phyloP scores from a whole-genome alignment of 2,329 filamentous ascomycete genomes.

The Pestalotiopsis sp. region DNA sequence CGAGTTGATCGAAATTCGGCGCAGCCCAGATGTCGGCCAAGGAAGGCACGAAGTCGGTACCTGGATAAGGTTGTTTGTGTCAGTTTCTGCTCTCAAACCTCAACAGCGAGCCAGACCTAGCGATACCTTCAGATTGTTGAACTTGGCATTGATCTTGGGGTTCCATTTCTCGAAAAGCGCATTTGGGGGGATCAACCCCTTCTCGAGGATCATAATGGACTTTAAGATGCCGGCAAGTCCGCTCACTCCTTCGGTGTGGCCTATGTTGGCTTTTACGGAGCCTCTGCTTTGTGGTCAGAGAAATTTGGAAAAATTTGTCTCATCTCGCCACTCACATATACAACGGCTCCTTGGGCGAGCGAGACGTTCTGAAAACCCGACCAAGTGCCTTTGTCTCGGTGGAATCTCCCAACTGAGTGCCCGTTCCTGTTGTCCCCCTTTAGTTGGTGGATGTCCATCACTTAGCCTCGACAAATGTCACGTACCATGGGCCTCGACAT shows the following conservation, averaged over 20 bases:
- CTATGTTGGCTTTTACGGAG: constrained; percentile 11
- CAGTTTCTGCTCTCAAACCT: not conserved
- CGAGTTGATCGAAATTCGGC: constrained; percentile 22
- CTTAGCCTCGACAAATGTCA: not conserved
- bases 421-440: constrained; percentile 29
- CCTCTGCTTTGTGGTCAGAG: not conserved
- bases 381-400: constrained; percentile 33
- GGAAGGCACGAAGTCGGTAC: constrained; percentile 13
- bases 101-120: too few relatives aligned
- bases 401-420: constrained; percentile 39
- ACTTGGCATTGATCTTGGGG: constrained; percentile 15
- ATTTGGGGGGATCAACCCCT: constrained; percentile 24
- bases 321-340: constrained; percentile 20
- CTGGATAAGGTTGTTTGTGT: not conserved
- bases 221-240: constrained; percentile 26
- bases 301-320: constrained; percentile 1
- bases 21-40: constrained; percentile 18
- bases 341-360: constrained; percentile 11
- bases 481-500: constrained; percentile 25
- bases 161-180: constrained; percentile 18
- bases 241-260: constrained; percentile 6
- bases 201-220: constrained; percentile 19
- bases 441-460: not conserved
- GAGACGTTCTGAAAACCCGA: constrained; percentile 16
- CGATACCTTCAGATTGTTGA: constrained; percentile 17